Percentiles rank a stretch among this genome's conserved stretches.
Evolutionary conservation across 75 land plant genomes (phyloP).

Genomic region (Isoetes taiwanensis): DNA sequence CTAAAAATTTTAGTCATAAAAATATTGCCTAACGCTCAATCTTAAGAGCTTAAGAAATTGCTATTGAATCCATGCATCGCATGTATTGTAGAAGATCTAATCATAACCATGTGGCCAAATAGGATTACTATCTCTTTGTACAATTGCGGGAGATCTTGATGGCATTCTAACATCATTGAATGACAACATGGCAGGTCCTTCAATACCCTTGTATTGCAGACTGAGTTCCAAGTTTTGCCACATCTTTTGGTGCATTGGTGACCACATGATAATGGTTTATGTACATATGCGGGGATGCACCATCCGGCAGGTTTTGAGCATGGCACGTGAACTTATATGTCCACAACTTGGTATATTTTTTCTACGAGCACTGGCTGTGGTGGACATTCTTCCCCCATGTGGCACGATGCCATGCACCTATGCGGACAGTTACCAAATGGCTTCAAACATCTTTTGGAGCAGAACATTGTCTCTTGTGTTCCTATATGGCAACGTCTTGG

Average conservation of each 20-base stretch:
- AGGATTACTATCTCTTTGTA: no score
- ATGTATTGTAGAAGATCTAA: no score
- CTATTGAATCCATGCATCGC: no score
- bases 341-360: neutral
- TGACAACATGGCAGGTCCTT: neutral
- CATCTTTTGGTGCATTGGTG: neutral
- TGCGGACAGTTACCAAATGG: neutral
- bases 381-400: neutral
- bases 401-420: neutral
- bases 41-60: no score
- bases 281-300: neutral
- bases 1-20: no score
- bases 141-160: no score
- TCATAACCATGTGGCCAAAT: no score
- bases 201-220: neutral
- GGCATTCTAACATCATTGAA: neutral
- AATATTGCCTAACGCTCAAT: no score
- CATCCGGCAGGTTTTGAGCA: neutral
- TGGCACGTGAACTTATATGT: neutral
- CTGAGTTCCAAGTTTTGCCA: neutral
- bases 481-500: neutral
- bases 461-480: neutral
- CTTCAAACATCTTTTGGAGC: neutral
- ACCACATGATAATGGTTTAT: neutral
- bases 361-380: neutral